Evolutionary conservation across 345 rosid species (phyloP).

Genomic region (Gossypium turneri): DNA sequence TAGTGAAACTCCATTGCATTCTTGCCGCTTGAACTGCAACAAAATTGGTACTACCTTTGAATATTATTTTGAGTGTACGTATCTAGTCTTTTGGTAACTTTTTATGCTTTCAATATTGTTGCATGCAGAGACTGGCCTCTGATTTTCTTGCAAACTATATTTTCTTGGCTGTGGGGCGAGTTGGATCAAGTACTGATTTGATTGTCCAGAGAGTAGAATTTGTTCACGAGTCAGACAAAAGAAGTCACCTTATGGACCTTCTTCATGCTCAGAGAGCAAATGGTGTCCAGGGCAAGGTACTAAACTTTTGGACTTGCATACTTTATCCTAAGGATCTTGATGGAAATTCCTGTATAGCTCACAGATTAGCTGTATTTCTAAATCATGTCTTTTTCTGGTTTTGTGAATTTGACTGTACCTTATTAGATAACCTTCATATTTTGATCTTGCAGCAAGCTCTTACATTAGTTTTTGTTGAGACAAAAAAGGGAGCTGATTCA

Average conservation of each 20-base stretch:
- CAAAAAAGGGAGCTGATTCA: conserved; percentile 93
- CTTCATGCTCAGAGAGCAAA: conserved; percentile 90
- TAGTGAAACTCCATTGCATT: background rate
- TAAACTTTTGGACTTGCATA: background rate
- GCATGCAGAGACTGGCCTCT: conserved; percentile 91
- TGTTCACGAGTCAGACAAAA: conserved; percentile 91
- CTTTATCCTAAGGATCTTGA: background rate
- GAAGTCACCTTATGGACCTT: conserved; percentile 99
- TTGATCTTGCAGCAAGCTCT: conserved; percentile 73
- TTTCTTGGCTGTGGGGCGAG: conserved; percentile 97
- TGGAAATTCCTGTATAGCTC: background rate
- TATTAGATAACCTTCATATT: conserved; percentile 9
- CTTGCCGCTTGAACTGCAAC: background rate
- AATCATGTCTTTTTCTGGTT: background rate
- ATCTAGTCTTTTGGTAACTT: background rate
- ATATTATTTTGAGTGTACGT: background rate
- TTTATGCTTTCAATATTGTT: background rate
- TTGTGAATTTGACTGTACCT: background rate
- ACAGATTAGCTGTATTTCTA: background rate
- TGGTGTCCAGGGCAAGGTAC: conserved; percentile 79
- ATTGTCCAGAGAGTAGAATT: conserved; percentile 94
- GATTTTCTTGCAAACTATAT: conserved; percentile 77
- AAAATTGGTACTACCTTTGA: background rate
- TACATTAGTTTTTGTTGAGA: conserved; percentile 98
- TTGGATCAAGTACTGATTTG: conserved; percentile 98